Percentiles rank a stretch among this genome's conserved stretches.
Evolutionary conservation across 2,329 filamentous ascomycete genomes (phyloP).

Genomic region (Chaetomiaceae sp.): DNA sequence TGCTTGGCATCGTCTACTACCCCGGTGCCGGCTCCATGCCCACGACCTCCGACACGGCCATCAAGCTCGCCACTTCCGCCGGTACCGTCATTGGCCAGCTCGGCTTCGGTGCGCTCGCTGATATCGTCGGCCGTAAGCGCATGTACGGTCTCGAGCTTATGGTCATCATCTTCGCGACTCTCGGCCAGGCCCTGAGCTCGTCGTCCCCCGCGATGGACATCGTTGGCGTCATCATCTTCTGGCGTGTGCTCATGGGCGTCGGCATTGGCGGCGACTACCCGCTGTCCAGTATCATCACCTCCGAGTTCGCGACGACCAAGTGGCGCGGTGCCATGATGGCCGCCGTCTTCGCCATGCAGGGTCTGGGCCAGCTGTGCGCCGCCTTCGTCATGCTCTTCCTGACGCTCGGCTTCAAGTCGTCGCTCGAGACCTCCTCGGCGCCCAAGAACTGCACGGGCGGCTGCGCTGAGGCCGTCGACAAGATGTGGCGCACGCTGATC

Average conservation of each 20-base stretch:
- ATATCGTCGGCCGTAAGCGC: constrained; percentile 61
- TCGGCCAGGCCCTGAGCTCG: constrained; percentile 63
- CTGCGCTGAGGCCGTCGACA: constrained; percentile 68
- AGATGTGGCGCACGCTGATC: constrained; percentile 80
- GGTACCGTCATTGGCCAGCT: constrained; percentile 81
- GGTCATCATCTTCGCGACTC: constrained; percentile 71
- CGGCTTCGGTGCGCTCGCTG: constrained; percentile 71
- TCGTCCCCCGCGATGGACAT: constrained; percentile 57
- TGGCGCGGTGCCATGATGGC: constrained; percentile 86
- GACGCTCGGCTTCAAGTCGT: constrained; percentile 63
- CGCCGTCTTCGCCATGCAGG: constrained; percentile 81
- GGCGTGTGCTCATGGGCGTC: constrained; percentile 61
- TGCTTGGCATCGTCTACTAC: constrained; percentile 76
- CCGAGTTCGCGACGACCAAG: constrained; percentile 80
- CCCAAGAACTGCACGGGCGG: constrained; percentile 54
- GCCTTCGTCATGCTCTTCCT: constrained; percentile 72
- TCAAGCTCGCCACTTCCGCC: constrained; percentile 78
- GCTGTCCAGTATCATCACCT: constrained; percentile 75
- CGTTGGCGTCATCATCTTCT: constrained; percentile 67
- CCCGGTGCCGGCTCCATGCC: constrained; percentile 55
- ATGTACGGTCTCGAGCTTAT: constrained; percentile 71
- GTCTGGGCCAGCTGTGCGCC: constrained; percentile 70
- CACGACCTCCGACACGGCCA: constrained; percentile 64
- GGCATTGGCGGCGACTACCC: constrained; percentile 76
- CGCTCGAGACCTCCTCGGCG: constrained; percentile 46